Percentiles rank a stretch among this genome's conserved stretches.
Conservation (phyloP, 441 rosid genomes). For the Aleurites moluccanus region DNA sequence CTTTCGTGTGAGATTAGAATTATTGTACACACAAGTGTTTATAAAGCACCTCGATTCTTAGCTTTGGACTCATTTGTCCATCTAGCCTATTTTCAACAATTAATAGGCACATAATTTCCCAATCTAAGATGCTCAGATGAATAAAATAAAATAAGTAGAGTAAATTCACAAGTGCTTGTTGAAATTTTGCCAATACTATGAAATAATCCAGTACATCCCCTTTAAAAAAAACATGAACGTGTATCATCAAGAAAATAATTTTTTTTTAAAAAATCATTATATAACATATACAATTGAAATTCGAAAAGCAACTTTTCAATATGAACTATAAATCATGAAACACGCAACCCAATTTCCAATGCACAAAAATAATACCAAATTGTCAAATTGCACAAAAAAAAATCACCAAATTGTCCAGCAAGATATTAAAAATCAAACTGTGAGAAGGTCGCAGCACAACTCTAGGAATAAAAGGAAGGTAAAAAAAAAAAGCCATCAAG, state of each 20-base stretch:
- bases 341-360: neutral
- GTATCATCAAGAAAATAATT: no score
- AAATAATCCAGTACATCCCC: no score
- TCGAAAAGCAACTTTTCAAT: neutral
- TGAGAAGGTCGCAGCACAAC: neutral
- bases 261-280: neutral
- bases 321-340: neutral
- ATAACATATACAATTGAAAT: neutral
- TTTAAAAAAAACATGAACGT: no score
- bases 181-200: neutral
- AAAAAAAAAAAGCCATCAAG: conserved; percentile 12
- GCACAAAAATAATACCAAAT: neutral
- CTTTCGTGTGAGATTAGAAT: neutral
- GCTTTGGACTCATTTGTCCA: neutral
- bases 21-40: neutral
- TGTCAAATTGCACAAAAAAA: no score
- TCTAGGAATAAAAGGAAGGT: neutral
- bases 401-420: neutral
- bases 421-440: neutral
- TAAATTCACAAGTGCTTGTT: no score
- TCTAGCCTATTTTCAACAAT: neutral
- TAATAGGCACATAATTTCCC: no score
- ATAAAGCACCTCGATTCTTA: neutral
- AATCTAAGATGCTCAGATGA: no score
- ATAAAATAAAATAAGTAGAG: no score